phyloP scores from a whole-genome alignment of 1,284 basidiomycete species.

The Ceratobasidium theobromae region DNA sequence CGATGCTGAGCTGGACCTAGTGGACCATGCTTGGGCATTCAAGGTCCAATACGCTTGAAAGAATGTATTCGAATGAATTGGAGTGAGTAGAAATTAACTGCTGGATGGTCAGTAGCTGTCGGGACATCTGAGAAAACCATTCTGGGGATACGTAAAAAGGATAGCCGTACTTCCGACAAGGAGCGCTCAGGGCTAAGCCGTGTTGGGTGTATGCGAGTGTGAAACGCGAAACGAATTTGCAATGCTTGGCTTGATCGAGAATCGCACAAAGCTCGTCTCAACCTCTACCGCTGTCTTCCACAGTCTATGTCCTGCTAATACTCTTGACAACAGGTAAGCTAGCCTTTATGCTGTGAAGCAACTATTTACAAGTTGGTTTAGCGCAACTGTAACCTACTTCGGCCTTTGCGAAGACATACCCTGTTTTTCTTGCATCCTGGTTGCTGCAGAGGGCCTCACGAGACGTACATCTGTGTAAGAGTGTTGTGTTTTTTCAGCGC shows the following conservation, averaged over 20 bases:
- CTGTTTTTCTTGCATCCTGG: neutral
- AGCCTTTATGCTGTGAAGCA: too few species aligned
- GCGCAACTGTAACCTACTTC: neutral
- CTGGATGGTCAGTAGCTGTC: neutral
- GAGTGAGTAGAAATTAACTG: neutral
- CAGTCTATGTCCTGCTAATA: neutral
- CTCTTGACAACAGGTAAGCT: neutral
- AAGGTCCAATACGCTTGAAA: conserved; percentile 48
- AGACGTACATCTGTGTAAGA: neutral
- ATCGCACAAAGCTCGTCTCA: neutral
- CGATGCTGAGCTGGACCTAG: conserved; percentile 40
- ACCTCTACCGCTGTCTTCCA: neutral
- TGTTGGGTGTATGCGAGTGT: neutral
- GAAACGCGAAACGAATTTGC: neutral
- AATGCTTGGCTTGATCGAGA: neutral
- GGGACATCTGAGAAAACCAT: neutral
- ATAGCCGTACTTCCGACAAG: too few species aligned
- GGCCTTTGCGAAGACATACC: neutral
- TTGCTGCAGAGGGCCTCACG: neutral
- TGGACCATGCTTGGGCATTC: conserved; percentile 52
- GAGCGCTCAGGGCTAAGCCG: too few species aligned
- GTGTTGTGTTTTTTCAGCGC: neutral
- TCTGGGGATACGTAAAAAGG: neutral
- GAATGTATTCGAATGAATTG: too few species aligned
- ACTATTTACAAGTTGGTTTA: too few species aligned